A percentile compares a stretch with the other conserved stretches of the same genome.
phyloP scores from a whole-genome alignment of 305 asterid species.

The Fraxinus greggii region DNA sequence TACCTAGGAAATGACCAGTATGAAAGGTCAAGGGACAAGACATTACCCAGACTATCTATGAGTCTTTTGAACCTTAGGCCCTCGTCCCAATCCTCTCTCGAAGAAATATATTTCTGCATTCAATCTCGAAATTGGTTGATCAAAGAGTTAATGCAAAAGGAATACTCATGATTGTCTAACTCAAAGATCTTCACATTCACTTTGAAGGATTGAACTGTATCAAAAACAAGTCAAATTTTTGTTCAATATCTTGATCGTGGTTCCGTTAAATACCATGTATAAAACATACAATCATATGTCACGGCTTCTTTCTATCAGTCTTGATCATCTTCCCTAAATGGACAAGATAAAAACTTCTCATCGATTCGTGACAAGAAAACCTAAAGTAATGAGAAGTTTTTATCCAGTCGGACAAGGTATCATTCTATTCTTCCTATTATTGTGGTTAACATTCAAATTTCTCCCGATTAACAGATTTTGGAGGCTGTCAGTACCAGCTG shows the following conservation, averaged over 20 bases:
- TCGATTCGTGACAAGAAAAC: too few species aligned
- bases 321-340: background rate
- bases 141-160: background rate
- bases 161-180: background rate
- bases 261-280: background rate
- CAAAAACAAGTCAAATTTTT: background rate
- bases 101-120: background rate
- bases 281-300: background rate
- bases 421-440: background rate
- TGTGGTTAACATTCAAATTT: conserved; percentile 1
- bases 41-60: background rate
- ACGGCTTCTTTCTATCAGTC: background rate
- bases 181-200: background rate
- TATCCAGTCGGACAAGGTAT: background rate
- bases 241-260: background rate
- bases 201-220: background rate
- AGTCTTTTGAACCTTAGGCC: background rate
- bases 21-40: background rate
- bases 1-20: background rate
- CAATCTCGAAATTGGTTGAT: background rate
- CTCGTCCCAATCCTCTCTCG: background rate
- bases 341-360: background rate
- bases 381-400: too few species aligned
- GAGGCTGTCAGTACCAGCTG: conserved; percentile 58
- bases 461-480: conserved; percentile 44